Base-by-base conservation (phyloP, 257 asterid genomes). In the Rubia yunnanensis region DNA sequence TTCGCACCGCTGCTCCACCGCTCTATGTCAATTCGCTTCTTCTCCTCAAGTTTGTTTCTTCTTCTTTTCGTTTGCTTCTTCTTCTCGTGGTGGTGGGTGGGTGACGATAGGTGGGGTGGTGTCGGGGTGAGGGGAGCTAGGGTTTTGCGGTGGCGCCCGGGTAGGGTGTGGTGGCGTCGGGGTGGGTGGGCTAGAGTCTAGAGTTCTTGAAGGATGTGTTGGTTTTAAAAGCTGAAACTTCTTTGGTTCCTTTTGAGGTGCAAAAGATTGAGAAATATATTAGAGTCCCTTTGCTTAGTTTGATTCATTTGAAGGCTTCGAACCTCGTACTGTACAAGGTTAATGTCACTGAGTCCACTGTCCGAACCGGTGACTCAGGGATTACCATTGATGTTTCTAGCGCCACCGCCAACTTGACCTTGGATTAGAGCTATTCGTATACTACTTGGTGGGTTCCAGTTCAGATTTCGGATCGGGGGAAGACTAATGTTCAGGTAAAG, bases 361-460 rank as follows among this genome's bases (percentile, higher is more conserved):
- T 84, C 35, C 77, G 70, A 77, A 62, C 81, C 50, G 97, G 97
- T 34, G 96, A 88, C 69, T 69, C 63, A 31, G 96, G 95, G 26
- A 75, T 90, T 7, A 73, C 85, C 46, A 73, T 94, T 10, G 85
- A 77, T 71, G 86, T 86, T 63, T 74, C 95, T 63, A 95, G 89
- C 0, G 96, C 97, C 50, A 88, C 92, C 20, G 99, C 95, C 0
- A 84, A 86, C 79, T 41, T 94, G 83, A 82, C 85, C 65, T 67
- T 86, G 95, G 67, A 78, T 60, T 94, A 97, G 99, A 69, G 73
- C 81, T 94, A 94, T 78, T 73, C 87, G 0, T 94, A 94, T 78
- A 77, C 68, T 20, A 73, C 76, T 52, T 86, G 91, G 95, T 81
- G 56, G 71, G 8, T 94, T 64, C 95, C 96, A 0, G 41, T 89